Percentiles rank a stretch among this genome's conserved stretches.
Evolutionary conservation across 495 filamentous ascomycete species (phyloP).

Genomic region (Aspergillus cavernicola): DNA sequence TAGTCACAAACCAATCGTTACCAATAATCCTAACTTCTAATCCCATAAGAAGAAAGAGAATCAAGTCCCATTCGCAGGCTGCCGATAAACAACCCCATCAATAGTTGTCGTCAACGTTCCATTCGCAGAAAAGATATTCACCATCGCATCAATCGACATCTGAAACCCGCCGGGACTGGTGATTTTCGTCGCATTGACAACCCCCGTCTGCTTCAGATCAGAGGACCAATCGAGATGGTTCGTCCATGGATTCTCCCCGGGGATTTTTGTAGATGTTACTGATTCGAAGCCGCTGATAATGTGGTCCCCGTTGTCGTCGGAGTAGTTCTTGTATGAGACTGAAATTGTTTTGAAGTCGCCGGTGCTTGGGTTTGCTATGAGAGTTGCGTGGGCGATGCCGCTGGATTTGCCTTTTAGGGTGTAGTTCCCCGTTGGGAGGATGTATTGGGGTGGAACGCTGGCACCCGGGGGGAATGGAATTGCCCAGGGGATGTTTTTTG

Average conservation of each 20-base stretch:
- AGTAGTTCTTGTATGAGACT: constrained; percentile 19
- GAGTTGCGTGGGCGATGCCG: constrained; percentile 9
- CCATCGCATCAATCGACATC: constrained; percentile 15
- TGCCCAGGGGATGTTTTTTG: constrained; percentile 17
- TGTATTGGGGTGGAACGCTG: background rate
- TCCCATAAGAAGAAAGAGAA: no score
- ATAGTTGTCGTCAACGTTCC: constrained; percentile 22
- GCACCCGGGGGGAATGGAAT: constrained; percentile 9
- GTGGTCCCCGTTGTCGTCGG: constrained; percentile 19
- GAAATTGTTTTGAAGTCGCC: constrained; percentile 12
- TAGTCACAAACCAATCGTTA: no score
- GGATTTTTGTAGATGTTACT: background rate
- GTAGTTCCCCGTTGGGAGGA: constrained; percentile 8
- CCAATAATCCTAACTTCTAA: no score
- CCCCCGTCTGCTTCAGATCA: constrained; percentile 14
- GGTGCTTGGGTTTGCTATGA: background rate
- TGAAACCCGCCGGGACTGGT: constrained; percentile 22
- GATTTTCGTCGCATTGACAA: constrained; percentile 14
- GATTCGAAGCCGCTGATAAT: constrained; percentile 17
- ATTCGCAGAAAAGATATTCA: constrained; percentile 24
- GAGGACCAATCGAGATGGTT: constrained; percentile 22
- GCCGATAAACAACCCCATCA: constrained; percentile 18
- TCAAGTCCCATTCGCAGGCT: constrained; percentile 23
- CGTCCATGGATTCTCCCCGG: background rate
- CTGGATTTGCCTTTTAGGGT: constrained; percentile 9